Evolutionary conservation across 1,284 basidiomycete genomes (phyloP).

Genomic region (Gymnopus androsaceus): DNA sequence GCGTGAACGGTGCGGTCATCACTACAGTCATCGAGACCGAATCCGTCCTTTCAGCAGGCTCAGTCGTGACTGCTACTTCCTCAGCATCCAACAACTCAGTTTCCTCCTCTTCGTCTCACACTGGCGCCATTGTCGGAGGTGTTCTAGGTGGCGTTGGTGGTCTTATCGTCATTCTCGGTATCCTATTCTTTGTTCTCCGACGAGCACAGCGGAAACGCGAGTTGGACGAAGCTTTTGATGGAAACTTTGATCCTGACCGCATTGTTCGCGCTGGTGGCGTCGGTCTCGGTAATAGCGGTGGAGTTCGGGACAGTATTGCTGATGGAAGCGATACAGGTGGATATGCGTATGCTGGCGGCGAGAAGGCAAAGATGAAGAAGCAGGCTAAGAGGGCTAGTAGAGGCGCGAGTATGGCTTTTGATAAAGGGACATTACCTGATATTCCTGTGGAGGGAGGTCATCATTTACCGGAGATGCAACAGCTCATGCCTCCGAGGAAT

Average conservation of each 20-base stretch:
- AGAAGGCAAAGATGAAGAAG: slow-evolving; percentile 3
- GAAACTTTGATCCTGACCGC: slow-evolving; percentile 21
- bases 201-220: slow-evolving; percentile 6
- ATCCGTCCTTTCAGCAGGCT: slow-evolving; percentile 3
- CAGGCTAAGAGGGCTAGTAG: slow-evolving; percentile 1
- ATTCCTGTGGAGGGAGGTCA: slow-evolving; percentile 8
- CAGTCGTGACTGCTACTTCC: slow-evolving; percentile 4
- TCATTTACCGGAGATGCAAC: slow-evolving; percentile 12
- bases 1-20: background rate
- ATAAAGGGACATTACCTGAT: slow-evolving; percentile 10
- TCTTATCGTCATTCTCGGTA: slow-evolving; percentile 3
- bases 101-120: slow-evolving; percentile 4
- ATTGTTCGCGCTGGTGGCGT: background rate
- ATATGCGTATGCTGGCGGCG: slow-evolving; percentile 4
- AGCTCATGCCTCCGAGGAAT: slow-evolving; percentile 9
- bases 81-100: background rate
- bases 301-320: background rate
- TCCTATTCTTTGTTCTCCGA: slow-evolving; percentile 1
- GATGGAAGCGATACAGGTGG: background rate
- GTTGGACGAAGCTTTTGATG: slow-evolving; percentile 16
- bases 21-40: slow-evolving; percentile 7
- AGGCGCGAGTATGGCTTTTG: background rate
- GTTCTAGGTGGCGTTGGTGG: slow-evolving; percentile 33
- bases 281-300: background rate
- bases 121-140: slow-evolving; percentile 37